Evolutionary conservation across 108 stramenopile species (phyloP).

Genomic region (Parietichytrium sp.): DNA sequence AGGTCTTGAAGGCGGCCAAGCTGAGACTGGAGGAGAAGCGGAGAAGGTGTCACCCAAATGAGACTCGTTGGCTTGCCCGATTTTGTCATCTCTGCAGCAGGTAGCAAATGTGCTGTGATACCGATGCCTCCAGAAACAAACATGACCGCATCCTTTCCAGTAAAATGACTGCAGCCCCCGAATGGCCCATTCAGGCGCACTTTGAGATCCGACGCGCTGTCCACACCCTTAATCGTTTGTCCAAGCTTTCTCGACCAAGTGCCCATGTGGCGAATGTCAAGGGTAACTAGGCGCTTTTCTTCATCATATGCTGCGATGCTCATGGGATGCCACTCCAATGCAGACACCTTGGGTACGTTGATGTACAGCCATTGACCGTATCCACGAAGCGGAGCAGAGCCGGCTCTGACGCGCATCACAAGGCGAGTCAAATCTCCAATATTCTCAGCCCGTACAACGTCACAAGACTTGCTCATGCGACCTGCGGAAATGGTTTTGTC

Average conservation of each 20-base stretch:
- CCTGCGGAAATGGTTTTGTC: not conserved
- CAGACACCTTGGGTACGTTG: not conserved
- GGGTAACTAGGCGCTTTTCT: not conserved
- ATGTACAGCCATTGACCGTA: slow-evolving; percentile 16
- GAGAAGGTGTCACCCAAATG: not conserved
- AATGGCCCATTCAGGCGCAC: slow-evolving; percentile 24
- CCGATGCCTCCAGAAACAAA: slow-evolving; percentile 25
- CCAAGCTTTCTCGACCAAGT: slow-evolving; percentile 23
- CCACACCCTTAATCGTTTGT: too few relatives aligned
- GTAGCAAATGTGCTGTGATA: not conserved
- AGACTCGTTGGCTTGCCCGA: not conserved
- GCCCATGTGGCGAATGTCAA: slow-evolving; percentile 23
- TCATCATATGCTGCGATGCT: not conserved
- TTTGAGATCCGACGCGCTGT: not conserved
- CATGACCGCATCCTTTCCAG: not conserved
- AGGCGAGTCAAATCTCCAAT: too few relatives aligned
- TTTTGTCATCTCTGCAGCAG: too few relatives aligned
- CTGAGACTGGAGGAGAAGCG: not conserved
- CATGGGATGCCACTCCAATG: slow-evolving; percentile 32
- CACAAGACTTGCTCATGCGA: not conserved
- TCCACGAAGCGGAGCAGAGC: not conserved
- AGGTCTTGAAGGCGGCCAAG: not conserved
- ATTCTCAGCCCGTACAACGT: too few relatives aligned
- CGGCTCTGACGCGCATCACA: not conserved
- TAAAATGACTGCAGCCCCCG: not conserved